A percentile compares a stretch with the other conserved stretches of the same genome.
These are phyloP conservation scores for Trematosphaeria pertusa DNA, from an alignment of 2,329 filamentous ascomycete species.

Conservation along the genomic window DNA sequence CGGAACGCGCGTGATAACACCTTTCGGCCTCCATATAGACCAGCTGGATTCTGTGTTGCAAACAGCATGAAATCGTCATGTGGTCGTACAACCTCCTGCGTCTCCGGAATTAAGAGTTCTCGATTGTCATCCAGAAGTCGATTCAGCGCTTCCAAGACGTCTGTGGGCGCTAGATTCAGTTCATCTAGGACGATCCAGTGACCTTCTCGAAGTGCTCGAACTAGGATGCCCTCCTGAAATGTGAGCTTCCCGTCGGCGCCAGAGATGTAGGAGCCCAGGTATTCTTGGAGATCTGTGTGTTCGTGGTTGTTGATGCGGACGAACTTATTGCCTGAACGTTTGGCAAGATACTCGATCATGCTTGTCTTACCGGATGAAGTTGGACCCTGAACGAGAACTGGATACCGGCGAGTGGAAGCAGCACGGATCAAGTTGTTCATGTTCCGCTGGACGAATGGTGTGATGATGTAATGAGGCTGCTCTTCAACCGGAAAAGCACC, in stretches of 20 bases:
- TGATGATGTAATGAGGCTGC: constrained; percentile 93
- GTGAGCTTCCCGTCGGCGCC: constrained; percentile 81
- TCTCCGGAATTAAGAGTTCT: constrained; percentile 94
- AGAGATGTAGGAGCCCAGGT: constrained; percentile 92
- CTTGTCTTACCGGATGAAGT: constrained; percentile 98
- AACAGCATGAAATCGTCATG: constrained; percentile 98
- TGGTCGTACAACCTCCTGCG: constrained; percentile 89
- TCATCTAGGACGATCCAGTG: constrained; percentile 99
- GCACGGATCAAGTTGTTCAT: constrained; percentile 93
- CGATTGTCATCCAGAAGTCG: constrained; percentile 94
- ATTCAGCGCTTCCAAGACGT: constrained; percentile 96
- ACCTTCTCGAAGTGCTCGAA: constrained; percentile 88
- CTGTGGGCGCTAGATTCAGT: constrained; percentile 93
- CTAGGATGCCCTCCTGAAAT: constrained; percentile 93
- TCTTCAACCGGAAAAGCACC: constrained; percentile 72
- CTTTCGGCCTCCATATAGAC: constrained; percentile 93
- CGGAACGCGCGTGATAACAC: constrained; percentile 92
- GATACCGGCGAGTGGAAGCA: constrained; percentile 89
- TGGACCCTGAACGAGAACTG: constrained; percentile 93
- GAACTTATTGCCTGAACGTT: constrained; percentile 94
- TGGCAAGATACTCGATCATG: constrained; percentile 99
- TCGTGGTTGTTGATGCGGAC: constrained; percentile 99
- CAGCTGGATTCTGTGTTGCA: constrained; percentile 95
- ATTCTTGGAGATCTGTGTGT: constrained; percentile 97
- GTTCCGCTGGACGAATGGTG: constrained; percentile 92